Conservation (phyloP, 2,329 filamentous ascomycete genomes). For the Diaporthe eres region DNA sequence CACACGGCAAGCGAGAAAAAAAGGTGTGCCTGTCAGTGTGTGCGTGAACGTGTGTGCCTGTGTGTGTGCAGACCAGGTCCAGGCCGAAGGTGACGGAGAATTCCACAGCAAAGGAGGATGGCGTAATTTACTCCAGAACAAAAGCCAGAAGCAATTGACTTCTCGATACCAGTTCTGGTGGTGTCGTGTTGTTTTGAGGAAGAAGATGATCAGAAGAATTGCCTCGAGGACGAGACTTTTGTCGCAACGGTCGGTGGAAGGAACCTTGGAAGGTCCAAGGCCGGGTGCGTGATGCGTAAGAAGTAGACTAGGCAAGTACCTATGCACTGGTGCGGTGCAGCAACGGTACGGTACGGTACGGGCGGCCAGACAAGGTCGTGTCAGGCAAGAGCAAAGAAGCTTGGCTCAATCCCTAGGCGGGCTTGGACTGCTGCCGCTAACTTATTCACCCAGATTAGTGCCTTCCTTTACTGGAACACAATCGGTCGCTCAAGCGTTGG, state of each 20-base stretch:
- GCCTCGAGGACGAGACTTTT: neutral
- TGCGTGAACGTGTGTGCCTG: neutral
- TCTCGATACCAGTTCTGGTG: neutral
- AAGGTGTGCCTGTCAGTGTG: neutral
- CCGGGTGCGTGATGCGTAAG: neutral
- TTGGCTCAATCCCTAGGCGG: slow-evolving; percentile 31
- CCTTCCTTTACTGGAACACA: slow-evolving; percentile 30
- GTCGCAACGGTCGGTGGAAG: slow-evolving; percentile 23
- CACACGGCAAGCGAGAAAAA: slow-evolving; percentile 14
- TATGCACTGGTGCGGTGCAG: neutral
- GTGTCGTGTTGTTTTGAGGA: neutral
- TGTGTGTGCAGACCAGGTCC: slow-evolving; percentile 12
- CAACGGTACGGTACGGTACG: neutral
- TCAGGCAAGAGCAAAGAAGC: slow-evolving; percentile 27
- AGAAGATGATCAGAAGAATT: neutral
- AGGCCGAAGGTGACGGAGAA: neutral
- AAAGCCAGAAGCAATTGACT: neutral
- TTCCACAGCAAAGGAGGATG: neutral
- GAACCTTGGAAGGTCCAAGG: slow-evolving; percentile 1
- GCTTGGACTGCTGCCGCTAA: slow-evolving; percentile 22
- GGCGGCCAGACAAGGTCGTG: slow-evolving; percentile 12
- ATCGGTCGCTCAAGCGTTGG: slow-evolving; percentile 15
- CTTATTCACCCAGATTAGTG: slow-evolving; percentile 24
- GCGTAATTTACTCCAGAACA: too few species aligned
- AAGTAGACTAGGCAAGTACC: slow-evolving; percentile 1